phyloP scores from a whole-genome alignment of 768 basidiomycete genomes.

The Daedaleopsis nitida region DNA sequence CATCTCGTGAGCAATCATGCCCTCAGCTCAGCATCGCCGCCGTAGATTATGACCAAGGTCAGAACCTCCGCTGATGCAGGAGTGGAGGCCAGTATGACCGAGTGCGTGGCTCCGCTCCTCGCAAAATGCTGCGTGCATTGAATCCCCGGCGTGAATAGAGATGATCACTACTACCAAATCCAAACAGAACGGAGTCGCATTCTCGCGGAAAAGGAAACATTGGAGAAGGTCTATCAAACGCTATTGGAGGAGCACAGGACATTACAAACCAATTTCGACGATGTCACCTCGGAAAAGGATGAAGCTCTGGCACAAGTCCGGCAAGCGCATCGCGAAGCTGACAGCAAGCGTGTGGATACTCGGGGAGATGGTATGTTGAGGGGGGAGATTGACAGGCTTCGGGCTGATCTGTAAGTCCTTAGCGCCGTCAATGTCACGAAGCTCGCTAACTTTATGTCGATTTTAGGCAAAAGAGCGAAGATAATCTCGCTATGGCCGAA shows the following conservation, averaged over 20 bases:
- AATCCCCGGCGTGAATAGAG: constrained; percentile 44
- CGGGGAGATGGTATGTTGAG: constrained; percentile 78
- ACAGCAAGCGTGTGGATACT: constrained; percentile 58
- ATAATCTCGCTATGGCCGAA: constrained; percentile 82
- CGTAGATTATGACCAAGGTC: constrained; percentile 78
- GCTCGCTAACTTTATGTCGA: constrained; percentile 32
- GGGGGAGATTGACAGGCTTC: constrained; percentile 79
- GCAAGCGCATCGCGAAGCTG: constrained; percentile 59
- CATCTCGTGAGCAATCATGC: neutral
- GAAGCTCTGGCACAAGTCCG: constrained; percentile 67
- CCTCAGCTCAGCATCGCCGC: neutral
- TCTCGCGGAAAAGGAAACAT: constrained; percentile 80
- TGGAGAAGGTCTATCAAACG: constrained; percentile 78
- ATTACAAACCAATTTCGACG: constrained; percentile 78
- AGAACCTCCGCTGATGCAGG: constrained; percentile 51
- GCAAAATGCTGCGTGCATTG: neutral
- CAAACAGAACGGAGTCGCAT: constrained; percentile 80
- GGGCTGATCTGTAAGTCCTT: constrained; percentile 79
- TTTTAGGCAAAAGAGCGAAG: constrained; percentile 89
- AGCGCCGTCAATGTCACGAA: neutral
- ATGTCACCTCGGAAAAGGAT: constrained; percentile 75
- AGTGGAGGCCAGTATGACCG: constrained; percentile 71
- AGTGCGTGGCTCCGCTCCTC: constrained; percentile 50
- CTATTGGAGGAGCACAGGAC: constrained; percentile 75
- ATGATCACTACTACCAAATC: constrained; percentile 86